Base-by-base conservation (phyloP, 495 filamentous ascomycete species). In the Immersiella caudata region DNA sequence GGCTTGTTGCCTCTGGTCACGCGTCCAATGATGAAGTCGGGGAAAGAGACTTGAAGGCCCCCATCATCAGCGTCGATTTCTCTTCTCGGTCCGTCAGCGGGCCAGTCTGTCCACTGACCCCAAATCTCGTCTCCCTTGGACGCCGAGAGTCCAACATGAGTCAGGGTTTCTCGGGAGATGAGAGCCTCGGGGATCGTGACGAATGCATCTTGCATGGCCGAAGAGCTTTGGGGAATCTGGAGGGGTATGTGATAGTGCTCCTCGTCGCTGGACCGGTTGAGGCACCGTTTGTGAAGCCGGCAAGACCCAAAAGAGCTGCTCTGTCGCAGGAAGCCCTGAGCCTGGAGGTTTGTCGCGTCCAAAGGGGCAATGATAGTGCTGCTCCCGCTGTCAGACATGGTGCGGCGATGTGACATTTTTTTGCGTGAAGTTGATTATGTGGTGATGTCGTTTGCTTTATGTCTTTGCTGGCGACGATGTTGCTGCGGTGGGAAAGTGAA, bases 41-140 rank as follows among this genome's bases (percentile, higher is more conserved):
- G 50, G 50, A 54, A 22, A 54, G 50, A n/a, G 50, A 54, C 21
- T 54, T 54, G 21, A 54, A 54, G 50, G 21, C 50, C 50, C 50
- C 50, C 50, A 54, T 54, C 50, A 54, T 54, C 50, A 54, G 50
- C 50, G 50, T 54, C 50, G n/a, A 54, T 54, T 18, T 54, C 50
- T 54, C 50, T 54, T 54, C 50, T 54, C 6, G 50, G 50, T 54
- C 50, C 50, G 50, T 54, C 21, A 22, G 50, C 50, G 50, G 68
- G 68, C 68, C 68, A 70, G 66, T 70, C 64, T 66, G 11, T 65
- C 68, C 68, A 70, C 55, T 27, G 21, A 33, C 26, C 56, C 56
- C 56, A 59, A 25, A 59, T 25, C 56, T 59, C 56, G 26, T 25
- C 26, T 25, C 22, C 56, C 56, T 59, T 59, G 56, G 56, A 25